Evolutionary conservation across 495 filamentous ascomycete genomes (phyloP).

Genomic region (Podospora tetraspora): DNA sequence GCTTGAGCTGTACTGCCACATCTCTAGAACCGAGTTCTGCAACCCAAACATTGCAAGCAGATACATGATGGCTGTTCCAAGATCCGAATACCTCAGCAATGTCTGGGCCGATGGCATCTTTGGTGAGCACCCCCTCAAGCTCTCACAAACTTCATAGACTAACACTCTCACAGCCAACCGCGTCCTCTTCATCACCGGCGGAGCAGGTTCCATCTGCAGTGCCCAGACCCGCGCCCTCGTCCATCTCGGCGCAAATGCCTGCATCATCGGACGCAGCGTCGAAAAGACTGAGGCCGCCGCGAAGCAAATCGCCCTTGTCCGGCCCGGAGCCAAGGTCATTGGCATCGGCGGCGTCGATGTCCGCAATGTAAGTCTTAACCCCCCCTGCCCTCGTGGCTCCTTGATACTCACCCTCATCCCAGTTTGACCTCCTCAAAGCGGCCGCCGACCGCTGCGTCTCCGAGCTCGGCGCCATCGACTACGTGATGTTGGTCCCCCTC

Average conservation of each 20-base stretch:
- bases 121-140: slow-evolving; percentile 38
- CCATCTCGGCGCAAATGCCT: slow-evolving; percentile 85
- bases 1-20: not conserved
- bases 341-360: slow-evolving; percentile 85
- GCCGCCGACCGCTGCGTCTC: slow-evolving; percentile 73
- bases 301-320: slow-evolving; percentile 70
- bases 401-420: slow-evolving; percentile 18
- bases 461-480: slow-evolving; percentile 85
- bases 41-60: not conserved
- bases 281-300: slow-evolving; percentile 80
- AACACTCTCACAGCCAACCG: slow-evolving; percentile 58
- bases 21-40: too few species aligned
- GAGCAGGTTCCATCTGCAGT: slow-evolving; percentile 88
- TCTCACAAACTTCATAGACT: not conserved
- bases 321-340: slow-evolving; percentile 73
- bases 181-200: slow-evolving; percentile 93
- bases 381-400: not conserved
- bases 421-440: slow-evolving; percentile 58
- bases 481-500: slow-evolving; percentile 64
- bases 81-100: slow-evolving; percentile 69
- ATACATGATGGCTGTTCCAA: slow-evolving; percentile 58
- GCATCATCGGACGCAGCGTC: slow-evolving; percentile 87
- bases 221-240: slow-evolving; percentile 89
- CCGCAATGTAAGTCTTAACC: slow-evolving; percentile 40
- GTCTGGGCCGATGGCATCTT: slow-evolving; percentile 85